phyloP scores from a whole-genome alignment of 106 monocot species.

The Acorus calamus region DNA sequence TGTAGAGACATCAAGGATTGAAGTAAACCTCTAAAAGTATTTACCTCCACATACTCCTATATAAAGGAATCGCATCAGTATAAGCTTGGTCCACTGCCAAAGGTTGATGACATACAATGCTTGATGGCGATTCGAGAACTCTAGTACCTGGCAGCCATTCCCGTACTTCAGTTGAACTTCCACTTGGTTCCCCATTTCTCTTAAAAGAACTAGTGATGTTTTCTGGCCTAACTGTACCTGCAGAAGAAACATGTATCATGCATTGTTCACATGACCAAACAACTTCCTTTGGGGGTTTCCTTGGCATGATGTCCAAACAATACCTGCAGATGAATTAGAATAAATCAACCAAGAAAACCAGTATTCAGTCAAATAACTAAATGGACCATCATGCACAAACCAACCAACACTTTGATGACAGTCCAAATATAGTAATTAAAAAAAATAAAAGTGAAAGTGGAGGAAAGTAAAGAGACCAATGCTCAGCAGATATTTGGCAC shows the following conservation, averaged over 20 bases:
- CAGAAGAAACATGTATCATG: not conserved
- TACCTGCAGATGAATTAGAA: constrained; percentile 12
- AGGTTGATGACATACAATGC: no score
- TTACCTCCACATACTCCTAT: no score
- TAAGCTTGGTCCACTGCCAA: no score
- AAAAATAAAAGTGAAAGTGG: not conserved
- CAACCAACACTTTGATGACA: no score
- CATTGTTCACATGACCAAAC: constrained; percentile 24
- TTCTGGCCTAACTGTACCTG: not conserved
- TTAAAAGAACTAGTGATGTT: not conserved
- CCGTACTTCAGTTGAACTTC: not conserved
- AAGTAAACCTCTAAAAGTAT: no score
- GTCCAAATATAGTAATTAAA: not conserved
- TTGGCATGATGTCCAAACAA: constrained; percentile 16
- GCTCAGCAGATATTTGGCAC: constrained; percentile 20
- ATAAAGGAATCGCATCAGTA: no score
- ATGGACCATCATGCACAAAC: no score
- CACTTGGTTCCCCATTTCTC: not conserved
- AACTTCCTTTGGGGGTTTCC: not conserved
- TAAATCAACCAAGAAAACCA: no score
- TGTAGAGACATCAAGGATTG: no score
- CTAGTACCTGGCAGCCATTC: no score
- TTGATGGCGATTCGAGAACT: no score
- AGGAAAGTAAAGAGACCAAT: constrained; percentile 12
- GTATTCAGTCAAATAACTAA: no score